Evolutionary conservation across 192 early-diverging fungal species (phyloP).

Genomic region (Podila verticillata): DNA sequence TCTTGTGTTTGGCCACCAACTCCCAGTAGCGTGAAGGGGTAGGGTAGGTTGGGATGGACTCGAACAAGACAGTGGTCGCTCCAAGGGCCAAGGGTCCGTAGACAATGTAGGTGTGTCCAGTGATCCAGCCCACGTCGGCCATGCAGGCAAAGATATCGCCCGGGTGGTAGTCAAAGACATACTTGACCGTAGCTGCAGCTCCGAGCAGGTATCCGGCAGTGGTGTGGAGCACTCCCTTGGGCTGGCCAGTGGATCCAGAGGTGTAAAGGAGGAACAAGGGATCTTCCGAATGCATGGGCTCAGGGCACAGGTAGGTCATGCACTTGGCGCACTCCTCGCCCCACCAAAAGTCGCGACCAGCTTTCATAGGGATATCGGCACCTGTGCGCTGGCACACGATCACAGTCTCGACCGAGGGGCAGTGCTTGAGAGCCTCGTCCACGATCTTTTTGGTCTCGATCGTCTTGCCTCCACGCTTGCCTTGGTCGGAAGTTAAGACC

Average conservation of each 20-base stretch:
- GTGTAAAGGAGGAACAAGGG: conserved; percentile 97
- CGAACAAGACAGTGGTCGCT: conserved; percentile 92
- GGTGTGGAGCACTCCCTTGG: conserved; percentile 95
- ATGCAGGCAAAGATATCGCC: conserved; percentile 93
- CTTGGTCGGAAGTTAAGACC: conserved; percentile 95
- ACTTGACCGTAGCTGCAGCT: conserved; percentile 83
- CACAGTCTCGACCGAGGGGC: conserved; percentile 83
- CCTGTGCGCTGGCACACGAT: conserved; percentile 93
- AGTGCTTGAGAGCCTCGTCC: conserved; percentile 84
- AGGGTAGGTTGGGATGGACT: conserved; percentile 94
- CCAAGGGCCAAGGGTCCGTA: conserved; percentile 92
- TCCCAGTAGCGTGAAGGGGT: conserved; percentile 85
- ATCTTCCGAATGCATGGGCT: conserved; percentile 87
- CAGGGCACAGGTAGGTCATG: conserved; percentile 84
- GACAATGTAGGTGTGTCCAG: conserved; percentile 89
- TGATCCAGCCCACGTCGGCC: conserved; percentile 95
- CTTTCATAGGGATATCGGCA: conserved; percentile 76
- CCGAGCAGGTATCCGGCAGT: conserved; percentile 94
- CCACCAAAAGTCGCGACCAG: conserved; percentile 93
- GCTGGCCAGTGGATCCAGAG: conserved; percentile 88
- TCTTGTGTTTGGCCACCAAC: conserved; percentile 85
- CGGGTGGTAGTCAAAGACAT: conserved; percentile 94
- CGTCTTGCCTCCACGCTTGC: conserved; percentile 89
- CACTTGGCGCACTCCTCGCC: conserved; percentile 85
- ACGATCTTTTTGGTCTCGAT: conserved; percentile 93